These are phyloP conservation scores for Rhizopus stolonifer DNA, from an alignment of 371 early-diverging fungal species.

Conservation along the genomic window DNA sequence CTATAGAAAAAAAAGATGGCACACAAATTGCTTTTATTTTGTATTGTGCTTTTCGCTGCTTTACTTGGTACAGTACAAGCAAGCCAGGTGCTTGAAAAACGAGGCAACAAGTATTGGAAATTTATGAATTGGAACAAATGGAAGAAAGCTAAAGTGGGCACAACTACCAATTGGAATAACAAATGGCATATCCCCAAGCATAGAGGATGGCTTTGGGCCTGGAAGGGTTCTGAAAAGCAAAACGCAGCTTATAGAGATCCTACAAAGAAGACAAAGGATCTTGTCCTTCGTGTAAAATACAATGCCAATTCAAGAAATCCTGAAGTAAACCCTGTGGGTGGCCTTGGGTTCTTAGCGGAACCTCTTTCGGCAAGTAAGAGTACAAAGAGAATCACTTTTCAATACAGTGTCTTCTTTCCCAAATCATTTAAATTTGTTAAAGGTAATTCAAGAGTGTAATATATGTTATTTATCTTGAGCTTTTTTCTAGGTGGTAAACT, in stretches of 20 bases:
- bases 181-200: conserved; percentile 11
- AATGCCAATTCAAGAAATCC: conserved; percentile 47
- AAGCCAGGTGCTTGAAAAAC: not conserved
- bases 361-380: conserved; percentile 39
- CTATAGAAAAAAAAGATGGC: no score
- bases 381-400: conserved; percentile 27
- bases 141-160: conserved; percentile 9
- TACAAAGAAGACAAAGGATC: conserved; percentile 5
- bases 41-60: no score
- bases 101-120: conserved; percentile 10
- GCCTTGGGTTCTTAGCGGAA: conserved; percentile 50
- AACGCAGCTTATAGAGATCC: conserved; percentile 43
- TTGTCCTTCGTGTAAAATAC: conserved; percentile 41
- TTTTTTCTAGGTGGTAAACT: conserved; percentile 36
- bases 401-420: conserved; percentile 51
- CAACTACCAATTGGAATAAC: conserved; percentile 8
- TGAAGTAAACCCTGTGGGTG: conserved; percentile 36
- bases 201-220: conserved; percentile 29
- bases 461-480: not conserved
- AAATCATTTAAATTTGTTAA: conserved; percentile 48
- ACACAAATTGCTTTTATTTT: no score
- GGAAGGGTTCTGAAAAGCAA: conserved; percentile 14
- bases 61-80: not conserved
- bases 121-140: conserved; percentile 26
- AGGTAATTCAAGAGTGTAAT: conserved; percentile 22